These are phyloP conservation scores for Hygrophoropsis aurantiaca DNA, from an alignment of 768 basidiomycete species.

Conservation along the genomic window DNA sequence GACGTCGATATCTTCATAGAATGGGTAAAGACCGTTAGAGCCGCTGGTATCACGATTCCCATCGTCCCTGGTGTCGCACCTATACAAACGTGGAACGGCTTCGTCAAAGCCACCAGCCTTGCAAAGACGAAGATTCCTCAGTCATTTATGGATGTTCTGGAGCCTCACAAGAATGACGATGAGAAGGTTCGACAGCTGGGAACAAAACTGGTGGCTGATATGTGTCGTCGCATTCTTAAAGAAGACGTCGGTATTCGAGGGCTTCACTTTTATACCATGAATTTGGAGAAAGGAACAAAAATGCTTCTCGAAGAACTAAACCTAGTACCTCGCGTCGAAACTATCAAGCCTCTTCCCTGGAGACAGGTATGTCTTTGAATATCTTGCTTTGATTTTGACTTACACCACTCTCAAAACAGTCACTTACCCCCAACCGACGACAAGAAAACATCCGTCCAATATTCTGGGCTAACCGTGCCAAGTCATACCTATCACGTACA, in stretches of 20 bases:
- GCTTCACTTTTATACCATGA: conserved; percentile 97
- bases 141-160: conserved; percentile 69
- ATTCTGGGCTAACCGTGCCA: conserved; percentile 97
- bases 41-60: conserved; percentile 83
- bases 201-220: conserved; percentile 90
- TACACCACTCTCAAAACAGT: conserved; percentile 41
- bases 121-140: conserved; percentile 81
- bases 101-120: conserved; percentile 77
- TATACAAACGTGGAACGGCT: conserved; percentile 96
- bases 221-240: conserved; percentile 85
- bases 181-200: conserved; percentile 91
- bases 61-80: conserved; percentile 94
- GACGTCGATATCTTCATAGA: conserved; percentile 87
- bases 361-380: conserved; percentile 63
- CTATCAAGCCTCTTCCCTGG: conserved; percentile 96
- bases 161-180: conserved; percentile 89
- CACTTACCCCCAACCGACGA: conserved; percentile 88
- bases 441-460: conserved; percentile 94
- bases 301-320: conserved; percentile 93
- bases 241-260: conserved; percentile 84
- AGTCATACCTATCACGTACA: conserved; percentile 93
- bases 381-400: conserved; percentile 7
- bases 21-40: conserved; percentile 85
- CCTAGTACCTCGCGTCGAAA: conserved; percentile 84
- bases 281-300: conserved; percentile 91